Base-by-base conservation (phyloP, 2,329 filamentous ascomycete genomes). In the Colletotrichum endophyticum region DNA sequence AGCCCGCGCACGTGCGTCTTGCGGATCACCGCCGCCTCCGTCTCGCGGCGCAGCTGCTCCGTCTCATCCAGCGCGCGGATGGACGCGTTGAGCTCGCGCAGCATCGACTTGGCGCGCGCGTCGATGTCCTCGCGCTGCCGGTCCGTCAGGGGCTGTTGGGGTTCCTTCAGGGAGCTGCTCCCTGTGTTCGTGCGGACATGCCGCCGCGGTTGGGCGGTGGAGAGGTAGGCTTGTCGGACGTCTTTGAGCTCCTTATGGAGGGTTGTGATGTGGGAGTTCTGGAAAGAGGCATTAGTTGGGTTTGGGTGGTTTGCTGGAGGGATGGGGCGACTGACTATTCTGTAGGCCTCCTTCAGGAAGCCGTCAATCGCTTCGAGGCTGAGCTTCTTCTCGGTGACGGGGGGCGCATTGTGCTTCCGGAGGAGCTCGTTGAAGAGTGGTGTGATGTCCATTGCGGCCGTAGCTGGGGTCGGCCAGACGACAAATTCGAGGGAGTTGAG, bases 271-370 rank as follows among this genome's bases (percentile, higher is more conserved):
- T 98, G 95, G 9, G 93, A 91, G 83, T 98, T 97, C 96, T 98
- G 81, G 11, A 5, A 27, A 4, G 16, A 13, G 39, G 27, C 25
- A 72, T 57, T 15, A 64, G 53, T 64, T 25, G 5, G 7, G 9
- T n/a, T 34, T 7, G 28, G 3, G 1, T 12, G 28, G 5, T 57
- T n/a, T 19, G 9, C 5, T 8, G 7, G 8, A n/a, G 9, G 3
- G 6, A 6, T 28, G 28, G 25, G 12, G 3, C 3, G 67, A 84
- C 90, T 81, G 87, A 98, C 96, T 84, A 99, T 98, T 83, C 94
- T 92, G 86, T 98, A 97, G 70, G 97, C 97, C 86, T 99, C 96
- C 83, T 96, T 96, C 39, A 99, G 88, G 83, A 99, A 99, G 81
- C 94, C 94, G 83, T 98, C 95, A 67, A 97, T 90, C 80, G 85